Conservation (phyloP, 805 yeast species). For the Hanseniaspora hatyaiensis region DNA sequence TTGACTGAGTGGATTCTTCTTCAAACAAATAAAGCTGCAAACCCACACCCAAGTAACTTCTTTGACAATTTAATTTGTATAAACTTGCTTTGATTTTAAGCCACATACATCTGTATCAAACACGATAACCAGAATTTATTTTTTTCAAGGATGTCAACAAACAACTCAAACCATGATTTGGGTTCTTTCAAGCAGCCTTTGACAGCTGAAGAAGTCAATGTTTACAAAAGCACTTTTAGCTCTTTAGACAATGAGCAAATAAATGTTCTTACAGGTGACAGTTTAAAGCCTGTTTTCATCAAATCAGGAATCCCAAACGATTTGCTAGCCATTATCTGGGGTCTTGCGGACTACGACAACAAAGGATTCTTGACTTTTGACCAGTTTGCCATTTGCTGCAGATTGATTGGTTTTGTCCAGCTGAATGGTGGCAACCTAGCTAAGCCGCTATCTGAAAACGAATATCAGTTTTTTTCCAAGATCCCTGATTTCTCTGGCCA, state of each 20-base stretch:
- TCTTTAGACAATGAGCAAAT: slow-evolving; percentile 65
- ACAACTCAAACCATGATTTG: not conserved
- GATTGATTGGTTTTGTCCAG: slow-evolving; percentile 83
- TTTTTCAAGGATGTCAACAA: not conserved
- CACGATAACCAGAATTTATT: too few species aligned
- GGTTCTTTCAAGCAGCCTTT: slow-evolving; percentile 31
- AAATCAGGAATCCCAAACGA: slow-evolving; percentile 73
- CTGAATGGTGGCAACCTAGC: slow-evolving; percentile 35
- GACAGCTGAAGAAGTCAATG: slow-evolving; percentile 62
- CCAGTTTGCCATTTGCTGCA: slow-evolving; percentile 75
- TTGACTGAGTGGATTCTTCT: too few species aligned
- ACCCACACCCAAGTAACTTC: too few species aligned
- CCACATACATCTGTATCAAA: too few species aligned
- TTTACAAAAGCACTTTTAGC: slow-evolving; percentile 65
- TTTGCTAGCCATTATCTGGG: slow-evolving; percentile 84
- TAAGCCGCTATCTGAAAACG: slow-evolving; percentile 38
- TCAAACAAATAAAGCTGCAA: too few species aligned
- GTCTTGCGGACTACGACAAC: slow-evolving; percentile 78
- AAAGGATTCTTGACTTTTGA: slow-evolving; percentile 70
- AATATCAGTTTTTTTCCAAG: slow-evolving; percentile 25
- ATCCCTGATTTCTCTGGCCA: slow-evolving; percentile 38
- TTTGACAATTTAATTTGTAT: too few species aligned
- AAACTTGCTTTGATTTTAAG: too few species aligned
- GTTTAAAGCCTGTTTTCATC: slow-evolving; percentile 71
- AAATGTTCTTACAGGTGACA: slow-evolving; percentile 80